Evolutionary conservation across 192 early-diverging fungal genomes (phyloP).

Genomic region (Lobulomyces angularis): DNA sequence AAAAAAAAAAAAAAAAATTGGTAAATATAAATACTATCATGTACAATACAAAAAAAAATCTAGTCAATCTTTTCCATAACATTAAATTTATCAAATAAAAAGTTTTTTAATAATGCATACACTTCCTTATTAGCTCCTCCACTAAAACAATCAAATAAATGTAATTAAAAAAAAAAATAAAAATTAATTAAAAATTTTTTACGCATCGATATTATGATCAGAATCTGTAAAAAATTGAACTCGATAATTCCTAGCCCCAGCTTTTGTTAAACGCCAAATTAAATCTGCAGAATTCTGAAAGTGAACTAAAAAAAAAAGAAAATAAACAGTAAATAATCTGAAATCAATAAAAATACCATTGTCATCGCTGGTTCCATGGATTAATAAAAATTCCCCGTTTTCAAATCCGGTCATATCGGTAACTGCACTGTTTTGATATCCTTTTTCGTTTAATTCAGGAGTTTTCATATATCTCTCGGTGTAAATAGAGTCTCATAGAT

Average conservation of each 20-base stretch:
- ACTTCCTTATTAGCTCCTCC: conserved; percentile 63
- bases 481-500: conserved; percentile 65
- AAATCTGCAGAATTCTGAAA: conserved; percentile 79
- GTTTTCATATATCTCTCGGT: conserved; percentile 96
- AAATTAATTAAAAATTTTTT: too few species aligned
- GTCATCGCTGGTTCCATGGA: conserved; percentile 86
- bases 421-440: conserved; percentile 69
- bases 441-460: conserved; percentile 58
- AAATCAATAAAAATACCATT: conserved; percentile 31
- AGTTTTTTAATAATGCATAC: conserved; percentile 41
- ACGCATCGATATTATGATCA: conserved; percentile 72
- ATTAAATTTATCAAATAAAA: conserved; percentile 27
- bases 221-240: conserved; percentile 84
- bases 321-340: conserved; percentile 1
- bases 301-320: conserved; percentile 50
- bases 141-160: too few species aligned
- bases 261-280: conserved; percentile 61
- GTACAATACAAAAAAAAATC: too few species aligned
- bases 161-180: too few species aligned
- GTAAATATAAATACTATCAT: too few species aligned
- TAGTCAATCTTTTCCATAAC: too few species aligned
- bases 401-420: conserved; percentile 70
- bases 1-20: too few species aligned
- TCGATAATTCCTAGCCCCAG: conserved; percentile 61
- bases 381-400: conserved; percentile 62